phyloP scores from a whole-genome alignment of 1,284 basidiomycete species.

The Boletus semigastroideus region DNA sequence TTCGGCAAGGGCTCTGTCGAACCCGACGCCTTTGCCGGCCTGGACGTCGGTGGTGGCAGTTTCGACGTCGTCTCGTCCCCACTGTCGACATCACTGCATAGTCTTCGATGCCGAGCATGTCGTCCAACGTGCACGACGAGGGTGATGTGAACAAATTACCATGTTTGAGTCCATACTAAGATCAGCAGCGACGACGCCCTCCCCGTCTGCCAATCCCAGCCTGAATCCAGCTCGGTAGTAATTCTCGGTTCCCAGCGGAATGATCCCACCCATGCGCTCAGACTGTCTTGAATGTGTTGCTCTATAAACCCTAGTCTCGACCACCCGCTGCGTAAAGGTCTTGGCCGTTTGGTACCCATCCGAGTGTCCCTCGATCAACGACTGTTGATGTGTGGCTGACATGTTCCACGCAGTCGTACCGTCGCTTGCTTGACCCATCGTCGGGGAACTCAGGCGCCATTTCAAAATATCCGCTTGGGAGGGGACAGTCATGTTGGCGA shows the following conservation, averaged over 20 bases:
- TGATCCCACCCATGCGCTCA: slow-evolving; percentile 36
- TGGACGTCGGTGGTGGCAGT: slow-evolving; percentile 31
- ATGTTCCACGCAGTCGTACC: slow-evolving; percentile 4
- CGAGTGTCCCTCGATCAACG: slow-evolving; percentile 51
- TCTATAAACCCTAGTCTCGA: slow-evolving; percentile 65
- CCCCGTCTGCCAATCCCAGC: slow-evolving; percentile 15
- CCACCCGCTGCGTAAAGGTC: slow-evolving; percentile 54
- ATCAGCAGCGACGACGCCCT: slow-evolving; percentile 11
- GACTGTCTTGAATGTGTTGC: slow-evolving; percentile 59
- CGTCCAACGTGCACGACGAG: slow-evolving; percentile 10
- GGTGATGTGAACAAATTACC: background rate
- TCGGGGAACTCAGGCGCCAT: background rate
- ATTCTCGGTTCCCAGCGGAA: slow-evolving; percentile 10
- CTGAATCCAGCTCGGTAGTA: slow-evolving; percentile 19
- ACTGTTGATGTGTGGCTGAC: slow-evolving; percentile 17
- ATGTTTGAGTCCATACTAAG: background rate
- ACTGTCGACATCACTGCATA: slow-evolving; percentile 67
- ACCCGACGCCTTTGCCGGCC: slow-evolving; percentile 32
- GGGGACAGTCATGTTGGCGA: slow-evolving; percentile 14
- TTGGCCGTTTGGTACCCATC: slow-evolving; percentile 65
- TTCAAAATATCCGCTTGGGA: slow-evolving; percentile 17
- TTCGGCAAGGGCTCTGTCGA: slow-evolving; percentile 11
- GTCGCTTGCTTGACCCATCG: background rate
- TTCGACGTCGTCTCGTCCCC: slow-evolving; percentile 41
- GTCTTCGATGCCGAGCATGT: slow-evolving; percentile 71